These are phyloP conservation scores for Erysimum cheiri DNA, from an alignment of 441 rosid genomes.

Conservation along the genomic window DNA sequence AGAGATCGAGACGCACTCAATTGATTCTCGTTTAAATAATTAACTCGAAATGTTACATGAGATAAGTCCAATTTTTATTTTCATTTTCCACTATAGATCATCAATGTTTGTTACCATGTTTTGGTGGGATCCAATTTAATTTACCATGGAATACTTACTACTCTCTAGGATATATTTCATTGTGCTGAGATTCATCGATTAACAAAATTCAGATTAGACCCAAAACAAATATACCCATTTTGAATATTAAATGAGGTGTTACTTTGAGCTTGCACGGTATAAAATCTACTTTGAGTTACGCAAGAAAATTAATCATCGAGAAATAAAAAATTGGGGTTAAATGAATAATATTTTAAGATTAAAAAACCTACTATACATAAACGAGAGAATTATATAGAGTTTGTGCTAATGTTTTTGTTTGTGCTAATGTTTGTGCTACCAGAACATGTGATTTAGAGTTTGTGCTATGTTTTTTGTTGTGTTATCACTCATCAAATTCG, in stretches of 20 bases:
- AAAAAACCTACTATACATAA: too few species aligned
- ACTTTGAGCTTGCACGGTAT: too few species aligned
- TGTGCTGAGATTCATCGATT: background rate
- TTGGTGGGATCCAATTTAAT: slow-evolving; percentile 21
- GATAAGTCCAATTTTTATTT: background rate
- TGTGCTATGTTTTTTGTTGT: background rate
- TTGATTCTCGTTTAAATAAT: slow-evolving; percentile 48
- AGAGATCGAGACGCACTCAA: slow-evolving; percentile 22
- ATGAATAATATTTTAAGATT: background rate
- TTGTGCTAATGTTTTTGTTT: too few species aligned
- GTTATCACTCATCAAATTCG: background rate
- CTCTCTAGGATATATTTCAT: background rate
- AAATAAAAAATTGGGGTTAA: background rate
- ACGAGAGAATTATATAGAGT: too few species aligned
- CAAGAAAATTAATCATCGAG: background rate
- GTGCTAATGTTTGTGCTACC: background rate
- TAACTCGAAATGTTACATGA: too few species aligned
- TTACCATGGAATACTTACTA: slow-evolving; percentile 11
- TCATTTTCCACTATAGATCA: background rate
- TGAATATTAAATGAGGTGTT: background rate
- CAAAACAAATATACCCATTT: background rate
- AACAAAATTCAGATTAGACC: background rate
- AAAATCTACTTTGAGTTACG: background rate
- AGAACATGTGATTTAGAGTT: background rate
- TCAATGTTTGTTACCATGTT: slow-evolving; percentile 1